A percentile compares a stretch with the other conserved stretches of the same genome.
phyloP scores from a whole-genome alignment of 2,329 filamentous ascomycete genomes.

The Diaporthe ampelina region DNA sequence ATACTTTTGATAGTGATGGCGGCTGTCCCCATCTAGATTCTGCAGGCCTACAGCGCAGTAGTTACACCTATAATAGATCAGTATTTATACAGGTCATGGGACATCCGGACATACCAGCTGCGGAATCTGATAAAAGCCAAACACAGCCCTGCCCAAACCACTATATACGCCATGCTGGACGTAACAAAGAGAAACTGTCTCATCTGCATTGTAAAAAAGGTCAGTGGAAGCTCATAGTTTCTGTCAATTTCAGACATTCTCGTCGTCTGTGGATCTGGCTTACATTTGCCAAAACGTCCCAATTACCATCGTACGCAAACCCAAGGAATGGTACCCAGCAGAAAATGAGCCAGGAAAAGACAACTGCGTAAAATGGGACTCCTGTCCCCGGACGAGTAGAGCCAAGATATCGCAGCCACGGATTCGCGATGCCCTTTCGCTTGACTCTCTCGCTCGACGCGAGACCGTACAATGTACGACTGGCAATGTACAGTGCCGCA shows the following conservation, averaged over 20 bases:
- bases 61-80: constrained; percentile 23
- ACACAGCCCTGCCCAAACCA: constrained; percentile 34
- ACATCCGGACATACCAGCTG: constrained; percentile 22
- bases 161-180: constrained; percentile 38
- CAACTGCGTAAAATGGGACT: constrained; percentile 33
- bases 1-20: constrained; percentile 15
- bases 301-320: constrained; percentile 7
- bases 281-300: neutral
- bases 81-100: neutral
- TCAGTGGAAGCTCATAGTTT: neutral
- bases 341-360: constrained; percentile 30
- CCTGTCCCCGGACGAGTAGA: constrained; percentile 31
- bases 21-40: neutral
- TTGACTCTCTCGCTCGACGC: constrained; percentile 10
- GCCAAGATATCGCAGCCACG: constrained; percentile 10
- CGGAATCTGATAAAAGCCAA: constrained; percentile 36
- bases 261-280: neutral
- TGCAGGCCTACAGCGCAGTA: constrained; percentile 19
- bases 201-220: neutral
- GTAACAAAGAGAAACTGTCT: constrained; percentile 37
- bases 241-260: fast-evolving
- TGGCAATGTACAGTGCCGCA: constrained; percentile 35
- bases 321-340: constrained; percentile 36
- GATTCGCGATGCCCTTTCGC: neutral
- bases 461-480: constrained; percentile 35